Evolutionary conservation across 768 basidiomycete genomes (phyloP).

Genomic region (Lepiota brunneoincarnata): DNA sequence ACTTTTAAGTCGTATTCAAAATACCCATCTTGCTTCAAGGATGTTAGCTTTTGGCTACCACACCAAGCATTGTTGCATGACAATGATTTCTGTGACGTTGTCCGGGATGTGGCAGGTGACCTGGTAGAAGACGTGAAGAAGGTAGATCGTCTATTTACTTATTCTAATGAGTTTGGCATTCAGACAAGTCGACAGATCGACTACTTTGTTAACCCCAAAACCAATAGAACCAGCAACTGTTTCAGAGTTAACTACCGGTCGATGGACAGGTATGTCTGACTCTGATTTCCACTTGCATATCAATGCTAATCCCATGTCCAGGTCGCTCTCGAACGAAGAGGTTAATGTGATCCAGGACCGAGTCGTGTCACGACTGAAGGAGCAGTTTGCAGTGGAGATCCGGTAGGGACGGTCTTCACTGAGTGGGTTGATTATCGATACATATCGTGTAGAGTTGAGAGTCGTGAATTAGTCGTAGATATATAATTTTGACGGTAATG

Average conservation of each 20-base stretch:
- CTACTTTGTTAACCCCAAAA: constrained; percentile 87
- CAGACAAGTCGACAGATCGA: constrained; percentile 64
- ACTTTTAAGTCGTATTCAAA: constrained; percentile 91
- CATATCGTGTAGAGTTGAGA: constrained; percentile 28
- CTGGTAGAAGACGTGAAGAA: constrained; percentile 86
- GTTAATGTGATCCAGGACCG: constrained; percentile 74
- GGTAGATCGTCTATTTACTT: constrained; percentile 40
- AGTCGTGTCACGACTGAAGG: constrained; percentile 52
- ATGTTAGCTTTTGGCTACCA: constrained; percentile 91
- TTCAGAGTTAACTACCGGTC: constrained; percentile 94
- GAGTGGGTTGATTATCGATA: constrained; percentile 23
- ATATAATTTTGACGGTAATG: constrained; percentile 22
- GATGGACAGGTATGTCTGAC: constrained; percentile 76
- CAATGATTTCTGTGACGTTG: constrained; percentile 95
- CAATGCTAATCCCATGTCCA: constrained; percentile 23
- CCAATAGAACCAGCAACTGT: constrained; percentile 72
- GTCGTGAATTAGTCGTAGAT: constrained; percentile 20
- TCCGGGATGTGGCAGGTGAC: constrained; percentile 91
- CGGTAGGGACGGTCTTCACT: constrained; percentile 50
- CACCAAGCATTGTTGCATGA: constrained; percentile 67
- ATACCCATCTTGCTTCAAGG: constrained; percentile 91
- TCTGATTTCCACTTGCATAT: not conserved
- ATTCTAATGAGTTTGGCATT: constrained; percentile 9
- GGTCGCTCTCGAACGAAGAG: constrained; percentile 88
- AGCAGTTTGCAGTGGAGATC: constrained; percentile 81